Evolutionary conservation across 352 stramenopile genomes (phyloP).

Genomic region (Phytophthora cactorum): DNA sequence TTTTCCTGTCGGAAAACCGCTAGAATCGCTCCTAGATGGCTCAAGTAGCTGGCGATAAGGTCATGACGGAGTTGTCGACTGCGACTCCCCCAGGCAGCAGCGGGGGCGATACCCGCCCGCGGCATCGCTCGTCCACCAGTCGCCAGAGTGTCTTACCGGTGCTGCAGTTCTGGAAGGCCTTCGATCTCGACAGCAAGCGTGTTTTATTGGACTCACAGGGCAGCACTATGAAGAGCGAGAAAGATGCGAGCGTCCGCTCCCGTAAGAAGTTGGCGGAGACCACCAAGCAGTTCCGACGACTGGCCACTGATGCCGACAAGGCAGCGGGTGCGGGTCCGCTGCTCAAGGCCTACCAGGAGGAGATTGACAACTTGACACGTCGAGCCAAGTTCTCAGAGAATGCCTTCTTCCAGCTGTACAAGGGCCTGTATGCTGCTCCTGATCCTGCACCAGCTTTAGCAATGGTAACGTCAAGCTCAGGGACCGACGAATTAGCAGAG

Average conservation of each 20-base stretch:
- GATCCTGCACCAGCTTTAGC: conserved; percentile 84
- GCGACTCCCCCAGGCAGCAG: conserved; percentile 25
- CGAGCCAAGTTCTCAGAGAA: conserved; percentile 93
- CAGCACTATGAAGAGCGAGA: conserved; percentile 84
- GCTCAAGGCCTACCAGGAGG: conserved; percentile 92
- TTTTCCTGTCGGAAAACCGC: conserved; percentile 5
- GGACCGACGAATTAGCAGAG: conserved; percentile 74
- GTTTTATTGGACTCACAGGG: conserved; percentile 79
- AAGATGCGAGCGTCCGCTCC: conserved; percentile 77
- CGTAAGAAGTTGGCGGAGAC: conserved; percentile 88
- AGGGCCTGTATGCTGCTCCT: conserved; percentile 83
- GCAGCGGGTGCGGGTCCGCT: conserved; percentile 56
- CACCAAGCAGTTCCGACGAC: conserved; percentile 84
- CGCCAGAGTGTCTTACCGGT: conserved; percentile 53
- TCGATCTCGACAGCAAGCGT: conserved; percentile 89
- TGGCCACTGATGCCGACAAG: conserved; percentile 74
- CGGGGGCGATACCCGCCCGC: conserved; percentile 13
- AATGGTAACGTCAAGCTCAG: conserved; percentile 49
- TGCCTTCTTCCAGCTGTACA: conserved; percentile 89
- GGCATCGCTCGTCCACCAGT: conserved; percentile 23
- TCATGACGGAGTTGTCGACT: conserved; percentile 33
- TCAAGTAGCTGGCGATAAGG: conserved; percentile 33
- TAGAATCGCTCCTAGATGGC: conserved; percentile 22
- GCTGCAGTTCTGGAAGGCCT: conserved; percentile 87
- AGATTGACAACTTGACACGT: conserved; percentile 92